Base-by-base conservation (phyloP, 768 basidiomycete genomes). In the Kwoniella bestiolae region DNA sequence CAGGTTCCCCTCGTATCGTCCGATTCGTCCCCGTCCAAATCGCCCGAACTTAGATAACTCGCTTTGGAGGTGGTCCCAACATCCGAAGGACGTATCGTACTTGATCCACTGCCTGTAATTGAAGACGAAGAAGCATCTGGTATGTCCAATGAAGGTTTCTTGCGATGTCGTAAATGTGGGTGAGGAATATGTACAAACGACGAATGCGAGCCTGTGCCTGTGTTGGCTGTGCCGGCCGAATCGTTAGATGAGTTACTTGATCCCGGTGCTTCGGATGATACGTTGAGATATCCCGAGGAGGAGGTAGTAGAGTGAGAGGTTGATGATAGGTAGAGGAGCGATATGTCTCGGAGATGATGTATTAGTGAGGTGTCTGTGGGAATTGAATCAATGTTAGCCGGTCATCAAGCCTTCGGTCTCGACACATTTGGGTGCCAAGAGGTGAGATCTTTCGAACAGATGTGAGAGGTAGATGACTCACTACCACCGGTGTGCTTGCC, bases 21-120 rank as follows among this genome's bases (percentile, higher is more conserved):
- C 26, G 82, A 82, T 59, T 77, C 77, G 28, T 84, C 84, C 51
- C 88, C 86, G 65, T 87, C 85, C 62, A 90, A 86, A 64, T 87
- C 87, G 3, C 63, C 61, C 1, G 68, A 29, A 41, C 73, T 73
- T 1, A 80, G 65, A 59, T 70, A 74, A 9, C 67, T 67, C 25
- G 73, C 69, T 44, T 60, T 46, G 11, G 38, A 45, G 7, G 21
- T 25, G 12, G 11, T 50, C 14, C 59, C 34, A 4, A n/a, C 34
- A 12, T 53, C 52, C 18, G 28, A 28, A 14, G 28, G 32, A 16
- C 66, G 29, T 34, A 60, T 60, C 12, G 58, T 66, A 38, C 50
- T 56, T 23, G 44, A 70, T 6, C 69, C 70, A 11, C 60, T 62
- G 1, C 65, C 66, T 8, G 73, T 56, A 6, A 25, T 49, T 8